A percentile compares a stretch with the other conserved stretches of the same genome.
Conservation (phyloP, 108 stramenopile genomes). For the Nitzschia sp. region DNA sequence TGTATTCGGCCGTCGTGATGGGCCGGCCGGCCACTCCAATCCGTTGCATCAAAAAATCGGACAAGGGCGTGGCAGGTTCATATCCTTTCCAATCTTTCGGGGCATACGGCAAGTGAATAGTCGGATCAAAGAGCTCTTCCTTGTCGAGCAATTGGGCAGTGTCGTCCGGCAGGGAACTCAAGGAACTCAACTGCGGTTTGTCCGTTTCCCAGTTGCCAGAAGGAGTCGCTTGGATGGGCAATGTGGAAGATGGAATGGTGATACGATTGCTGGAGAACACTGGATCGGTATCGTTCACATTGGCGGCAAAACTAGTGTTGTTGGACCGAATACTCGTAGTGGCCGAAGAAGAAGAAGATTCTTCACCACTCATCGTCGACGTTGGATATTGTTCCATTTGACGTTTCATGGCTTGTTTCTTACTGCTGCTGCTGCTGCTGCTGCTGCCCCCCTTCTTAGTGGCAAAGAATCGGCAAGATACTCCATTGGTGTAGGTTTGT, state of each 20-base stretch:
- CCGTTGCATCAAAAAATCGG: constrained; percentile 61
- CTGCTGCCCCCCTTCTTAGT: too few relatives aligned
- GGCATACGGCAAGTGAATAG: constrained; percentile 40
- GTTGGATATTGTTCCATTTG: constrained; percentile 22
- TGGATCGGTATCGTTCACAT: not conserved
- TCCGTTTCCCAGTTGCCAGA: constrained; percentile 7
- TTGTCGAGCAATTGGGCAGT: constrained; percentile 18
- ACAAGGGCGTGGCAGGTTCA: constrained; percentile 73
- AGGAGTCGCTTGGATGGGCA: not conserved
- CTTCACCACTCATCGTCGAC: not conserved
- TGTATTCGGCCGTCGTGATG: constrained; percentile 78
- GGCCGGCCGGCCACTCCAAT: constrained; percentile 74
- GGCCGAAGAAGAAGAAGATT: not conserved
- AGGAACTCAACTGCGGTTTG: not conserved
- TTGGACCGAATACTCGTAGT: not conserved
- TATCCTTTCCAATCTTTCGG: constrained; percentile 53
- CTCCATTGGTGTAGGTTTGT: too few relatives aligned
- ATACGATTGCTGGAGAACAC: not conserved
- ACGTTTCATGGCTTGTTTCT: constrained; percentile 25
- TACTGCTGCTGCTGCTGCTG: constrained; percentile 12
- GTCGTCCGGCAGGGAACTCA: constrained; percentile 4
- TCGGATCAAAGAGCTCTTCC: constrained; percentile 39
- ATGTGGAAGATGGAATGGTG: not conserved
- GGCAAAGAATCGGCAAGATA: constrained; percentile 5
- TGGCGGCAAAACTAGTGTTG: constrained; percentile 4